Conservation (phyloP, 2,329 filamentous ascomycete genomes). For the Exophiala sideris region DNA sequence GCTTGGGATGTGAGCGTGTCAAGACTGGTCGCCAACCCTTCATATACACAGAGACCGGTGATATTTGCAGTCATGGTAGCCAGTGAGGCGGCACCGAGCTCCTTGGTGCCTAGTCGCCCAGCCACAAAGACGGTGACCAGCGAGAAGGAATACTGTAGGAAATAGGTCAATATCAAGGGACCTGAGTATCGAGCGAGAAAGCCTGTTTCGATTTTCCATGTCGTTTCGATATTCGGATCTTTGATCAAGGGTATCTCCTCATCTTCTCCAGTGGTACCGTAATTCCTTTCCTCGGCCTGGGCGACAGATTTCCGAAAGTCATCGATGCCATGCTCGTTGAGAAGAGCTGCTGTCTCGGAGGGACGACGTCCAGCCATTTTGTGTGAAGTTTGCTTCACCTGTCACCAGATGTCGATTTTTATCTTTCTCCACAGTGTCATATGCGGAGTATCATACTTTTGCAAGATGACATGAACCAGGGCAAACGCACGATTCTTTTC, state of each 20-base stretch:
- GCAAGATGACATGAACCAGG: no score
- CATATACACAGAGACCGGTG: constrained; percentile 66
- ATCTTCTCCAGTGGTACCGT: constrained; percentile 14
- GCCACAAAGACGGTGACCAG: constrained; percentile 68
- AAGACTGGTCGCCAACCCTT: constrained; percentile 75
- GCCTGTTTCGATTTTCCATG: constrained; percentile 25
- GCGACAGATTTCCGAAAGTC: constrained; percentile 20
- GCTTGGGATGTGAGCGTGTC: constrained; percentile 85
- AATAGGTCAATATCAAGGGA: constrained; percentile 28
- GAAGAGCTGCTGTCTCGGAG: constrained; percentile 24
- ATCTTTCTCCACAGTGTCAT: no score
- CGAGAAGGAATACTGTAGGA: constrained; percentile 51
- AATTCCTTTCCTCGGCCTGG: constrained; percentile 16
- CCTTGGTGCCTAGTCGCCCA: constrained; percentile 62
- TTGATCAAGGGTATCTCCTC: constrained; percentile 13
- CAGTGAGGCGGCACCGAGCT: constrained; percentile 58
- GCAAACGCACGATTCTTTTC: no score
- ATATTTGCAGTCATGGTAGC: constrained; percentile 70
- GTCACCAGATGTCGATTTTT: no score
- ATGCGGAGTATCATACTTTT: no score
- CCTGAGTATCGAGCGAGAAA: constrained; percentile 25
- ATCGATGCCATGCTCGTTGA: constrained; percentile 24
- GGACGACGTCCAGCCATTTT: constrained; percentile 21
- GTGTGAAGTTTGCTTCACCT: background rate
- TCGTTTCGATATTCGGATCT: constrained; percentile 18